These are phyloP conservation scores for Saitozyma podzolica DNA, from an alignment of 768 basidiomycete species.

Conservation along the genomic window DNA sequence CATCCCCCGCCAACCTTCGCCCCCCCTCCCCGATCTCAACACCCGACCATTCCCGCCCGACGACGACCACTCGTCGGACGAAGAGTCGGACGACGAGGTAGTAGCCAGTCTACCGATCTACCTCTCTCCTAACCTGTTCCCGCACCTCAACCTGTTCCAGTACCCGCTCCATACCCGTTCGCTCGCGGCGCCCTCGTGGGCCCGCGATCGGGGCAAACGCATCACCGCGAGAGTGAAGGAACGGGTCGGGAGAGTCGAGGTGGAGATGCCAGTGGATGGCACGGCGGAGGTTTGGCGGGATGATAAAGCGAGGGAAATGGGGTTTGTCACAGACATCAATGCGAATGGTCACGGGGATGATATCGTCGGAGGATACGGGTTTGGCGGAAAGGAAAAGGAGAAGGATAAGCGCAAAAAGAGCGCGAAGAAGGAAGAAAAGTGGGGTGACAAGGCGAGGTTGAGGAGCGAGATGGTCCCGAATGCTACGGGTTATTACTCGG, in stretches of 20 bases:
- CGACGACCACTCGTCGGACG: slow-evolving; percentile 20
- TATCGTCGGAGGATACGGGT: slow-evolving; percentile 35
- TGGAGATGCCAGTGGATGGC: slow-evolving; percentile 52
- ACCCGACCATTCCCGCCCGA: slow-evolving; percentile 14
- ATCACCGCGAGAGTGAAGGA: slow-evolving; percentile 50
- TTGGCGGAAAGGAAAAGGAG: slow-evolving; percentile 25
- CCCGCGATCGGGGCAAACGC: slow-evolving; percentile 33
- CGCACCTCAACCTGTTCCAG: slow-evolving; percentile 50
- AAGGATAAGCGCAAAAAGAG: slow-evolving; percentile 40
- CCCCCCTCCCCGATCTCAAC: slow-evolving; percentile 16
- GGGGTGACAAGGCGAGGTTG: slow-evolving; percentile 49
- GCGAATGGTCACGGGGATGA: slow-evolving; percentile 28
- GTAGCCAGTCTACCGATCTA: slow-evolving; percentile 49
- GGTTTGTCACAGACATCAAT: slow-evolving; percentile 35
- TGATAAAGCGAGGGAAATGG: slow-evolving; percentile 49
- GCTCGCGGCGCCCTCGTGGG: slow-evolving; percentile 37
- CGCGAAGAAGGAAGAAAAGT: slow-evolving; percentile 32
- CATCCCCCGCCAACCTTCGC: slow-evolving; percentile 33
- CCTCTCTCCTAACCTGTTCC: slow-evolving; percentile 41
- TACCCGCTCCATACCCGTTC: slow-evolving; percentile 46
- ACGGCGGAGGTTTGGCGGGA: slow-evolving; percentile 46
- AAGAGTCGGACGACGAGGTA: slow-evolving; percentile 35
- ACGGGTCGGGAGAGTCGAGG: slow-evolving; percentile 41
- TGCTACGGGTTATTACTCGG: slow-evolving; percentile 51
- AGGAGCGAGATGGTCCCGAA: slow-evolving; percentile 50